These are phyloP conservation scores for Erysimum pusillum DNA, from an alignment of 441 rosid genomes.

Conservation along the genomic window DNA sequence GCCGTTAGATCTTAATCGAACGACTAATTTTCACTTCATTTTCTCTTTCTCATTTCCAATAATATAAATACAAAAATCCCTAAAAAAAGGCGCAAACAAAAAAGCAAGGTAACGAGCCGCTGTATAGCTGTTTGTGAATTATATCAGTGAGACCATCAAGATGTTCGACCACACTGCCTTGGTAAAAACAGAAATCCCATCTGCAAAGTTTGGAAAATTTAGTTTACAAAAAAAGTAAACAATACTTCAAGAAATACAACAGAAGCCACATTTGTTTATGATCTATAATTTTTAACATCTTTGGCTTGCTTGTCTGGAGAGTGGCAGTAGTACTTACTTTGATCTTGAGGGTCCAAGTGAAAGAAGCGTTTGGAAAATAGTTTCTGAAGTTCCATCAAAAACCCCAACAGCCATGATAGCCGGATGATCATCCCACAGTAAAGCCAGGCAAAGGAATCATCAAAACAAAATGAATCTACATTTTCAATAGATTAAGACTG, in stretches of 20 bases:
- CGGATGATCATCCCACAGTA: slow-evolving; percentile 97
- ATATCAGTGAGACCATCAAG: slow-evolving; percentile 98
- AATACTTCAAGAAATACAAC: background rate
- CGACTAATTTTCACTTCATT: background rate
- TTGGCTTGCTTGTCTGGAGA: slow-evolving; percentile 17
- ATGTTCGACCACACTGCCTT: slow-evolving; percentile 91
- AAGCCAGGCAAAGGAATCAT: slow-evolving; percentile 32
- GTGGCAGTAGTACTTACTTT: slow-evolving; percentile 61
- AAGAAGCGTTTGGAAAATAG: slow-evolving; percentile 91
- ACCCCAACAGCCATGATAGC: slow-evolving; percentile 99
- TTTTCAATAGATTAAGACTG: slow-evolving; percentile 14
- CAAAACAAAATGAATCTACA: background rate
- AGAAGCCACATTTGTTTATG: slow-evolving; percentile 8
- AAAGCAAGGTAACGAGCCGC: slow-evolving; percentile 90
- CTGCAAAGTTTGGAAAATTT: slow-evolving; percentile 56
- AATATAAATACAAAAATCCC: slow-evolving; percentile 45
- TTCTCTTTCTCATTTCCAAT: background rate
- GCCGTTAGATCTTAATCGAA: slow-evolving; percentile 34
- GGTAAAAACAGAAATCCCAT: slow-evolving; percentile 98
- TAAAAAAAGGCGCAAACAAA: slow-evolving; percentile 49
- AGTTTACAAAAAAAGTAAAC: slow-evolving; percentile 24
- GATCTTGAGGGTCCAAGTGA: slow-evolving; percentile 98
- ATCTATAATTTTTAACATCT: background rate
- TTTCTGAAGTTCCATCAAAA: slow-evolving; percentile 94
- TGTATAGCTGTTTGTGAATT: slow-evolving; percentile 85